Evolutionary conservation across 1,139 yeast species (phyloP).

Genomic region (Pneumocystis sp.): DNA sequence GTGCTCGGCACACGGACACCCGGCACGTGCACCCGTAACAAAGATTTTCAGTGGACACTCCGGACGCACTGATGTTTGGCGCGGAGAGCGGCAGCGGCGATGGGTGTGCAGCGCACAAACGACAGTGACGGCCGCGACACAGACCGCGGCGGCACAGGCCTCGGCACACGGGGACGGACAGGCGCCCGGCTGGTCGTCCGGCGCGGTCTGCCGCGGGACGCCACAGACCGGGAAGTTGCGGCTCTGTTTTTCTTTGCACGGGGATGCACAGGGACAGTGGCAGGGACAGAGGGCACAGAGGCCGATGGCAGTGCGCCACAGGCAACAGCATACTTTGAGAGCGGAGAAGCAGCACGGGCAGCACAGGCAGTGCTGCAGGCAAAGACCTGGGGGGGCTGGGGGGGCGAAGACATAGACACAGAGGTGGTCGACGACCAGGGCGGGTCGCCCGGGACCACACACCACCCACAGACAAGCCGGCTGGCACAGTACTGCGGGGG

Average conservation of each 20-base stretch:
- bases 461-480: not conserved
- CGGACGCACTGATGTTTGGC: too few species aligned
- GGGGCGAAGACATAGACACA: not conserved
- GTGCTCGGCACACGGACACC: too few species aligned
- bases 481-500: not conserved
- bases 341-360: not conserved
- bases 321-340: not conserved
- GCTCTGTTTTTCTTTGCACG: constrained; percentile 9
- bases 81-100: not conserved
- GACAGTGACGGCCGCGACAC: too few species aligned
- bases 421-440: not conserved
- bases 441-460: not conserved
- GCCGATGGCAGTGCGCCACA: too few species aligned
- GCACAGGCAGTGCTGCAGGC: not conserved
- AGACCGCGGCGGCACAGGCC: too few species aligned
- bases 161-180: too few species aligned
- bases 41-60: too few species aligned
- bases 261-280: not conserved
- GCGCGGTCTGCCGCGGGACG: constrained; percentile 4
- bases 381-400: not conserved
- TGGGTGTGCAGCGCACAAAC: too few species aligned
- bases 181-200: not conserved
- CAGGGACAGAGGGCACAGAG: not conserved
- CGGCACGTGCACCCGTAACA: too few species aligned
- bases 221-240: constrained; percentile 9